Conservation (phyloP, 345 rosid species). For the Populus ilicifolia region DNA sequence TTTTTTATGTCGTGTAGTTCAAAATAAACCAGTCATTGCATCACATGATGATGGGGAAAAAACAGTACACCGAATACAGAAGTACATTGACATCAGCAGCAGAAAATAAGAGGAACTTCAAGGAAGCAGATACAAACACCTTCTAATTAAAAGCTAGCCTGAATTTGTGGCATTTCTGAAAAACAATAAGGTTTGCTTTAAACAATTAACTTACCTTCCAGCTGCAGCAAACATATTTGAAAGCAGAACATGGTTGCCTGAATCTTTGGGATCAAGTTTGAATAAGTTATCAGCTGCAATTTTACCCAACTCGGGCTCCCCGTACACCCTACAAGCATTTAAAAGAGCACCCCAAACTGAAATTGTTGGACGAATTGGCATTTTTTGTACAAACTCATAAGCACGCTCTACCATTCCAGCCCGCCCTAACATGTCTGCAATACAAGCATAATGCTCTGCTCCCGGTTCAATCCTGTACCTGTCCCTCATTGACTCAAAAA, state of each 20-base stretch:
- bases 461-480: conserved; percentile 57
- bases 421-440: conserved; percentile 78
- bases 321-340: conserved; percentile 69
- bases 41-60: too few species aligned
- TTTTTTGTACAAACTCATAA: conserved; percentile 49
- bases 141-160: not conserved
- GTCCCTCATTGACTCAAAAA: conserved; percentile 61
- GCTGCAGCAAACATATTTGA: conserved; percentile 73
- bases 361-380: conserved; percentile 66
- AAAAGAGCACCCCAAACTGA: conserved; percentile 90
- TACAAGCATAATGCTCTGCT: conserved; percentile 75
- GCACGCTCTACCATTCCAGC: conserved; percentile 76
- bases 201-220: conserved; percentile 49
- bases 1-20: not conserved
- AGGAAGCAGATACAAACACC: not conserved
- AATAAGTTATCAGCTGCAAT: conserved; percentile 66
- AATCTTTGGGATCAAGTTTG: conserved; percentile 71
- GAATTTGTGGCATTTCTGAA: not conserved
- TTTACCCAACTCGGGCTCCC: conserved; percentile 56
- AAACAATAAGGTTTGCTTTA: not conserved
- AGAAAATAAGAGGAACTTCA: not conserved
- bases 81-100: not conserved
- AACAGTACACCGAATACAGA: not conserved
- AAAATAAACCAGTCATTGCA: not conserved
- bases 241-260: conserved; percentile 78